phyloP scores from a whole-genome alignment of 441 rosid genomes.

The Metrosideros polymorpha region DNA sequence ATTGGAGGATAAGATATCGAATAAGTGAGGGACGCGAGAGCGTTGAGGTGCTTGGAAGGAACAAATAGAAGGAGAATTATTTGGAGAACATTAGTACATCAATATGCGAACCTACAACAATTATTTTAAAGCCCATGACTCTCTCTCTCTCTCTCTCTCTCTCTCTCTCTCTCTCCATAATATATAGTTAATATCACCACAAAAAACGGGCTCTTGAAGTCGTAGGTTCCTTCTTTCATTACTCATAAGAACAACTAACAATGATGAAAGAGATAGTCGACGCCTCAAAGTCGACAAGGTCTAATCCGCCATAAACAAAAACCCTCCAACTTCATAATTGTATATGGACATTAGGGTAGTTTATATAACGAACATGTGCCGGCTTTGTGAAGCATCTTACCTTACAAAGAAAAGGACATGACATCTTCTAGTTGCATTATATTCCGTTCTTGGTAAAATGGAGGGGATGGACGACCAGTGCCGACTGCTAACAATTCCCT shows the following conservation, averaged over 20 bases:
- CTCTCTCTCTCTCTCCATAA: background rate
- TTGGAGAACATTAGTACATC: background rate
- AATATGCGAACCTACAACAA: background rate
- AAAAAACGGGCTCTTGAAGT: background rate
- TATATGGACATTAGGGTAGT: background rate
- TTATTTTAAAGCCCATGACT: background rate
- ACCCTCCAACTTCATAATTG: background rate
- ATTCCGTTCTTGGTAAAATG: background rate
- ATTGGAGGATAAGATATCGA: background rate
- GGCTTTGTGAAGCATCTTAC: background rate
- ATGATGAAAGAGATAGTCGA: background rate
- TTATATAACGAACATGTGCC: background rate
- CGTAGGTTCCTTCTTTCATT: background rate
- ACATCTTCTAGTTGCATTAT: background rate
- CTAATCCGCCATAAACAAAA: background rate
- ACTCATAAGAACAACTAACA: background rate
- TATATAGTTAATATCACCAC: background rate
- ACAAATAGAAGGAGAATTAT: background rate
- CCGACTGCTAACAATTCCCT: background rate
- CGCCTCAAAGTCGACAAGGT: background rate
- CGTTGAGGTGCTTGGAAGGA: background rate
- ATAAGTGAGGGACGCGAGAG: background rate
- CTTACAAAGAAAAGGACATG: background rate
- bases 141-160: too few species aligned
- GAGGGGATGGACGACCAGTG: background rate